Evolutionary conservation across 2,329 filamentous ascomycete species (phyloP).

Genomic region (Aspergillus latus): DNA sequence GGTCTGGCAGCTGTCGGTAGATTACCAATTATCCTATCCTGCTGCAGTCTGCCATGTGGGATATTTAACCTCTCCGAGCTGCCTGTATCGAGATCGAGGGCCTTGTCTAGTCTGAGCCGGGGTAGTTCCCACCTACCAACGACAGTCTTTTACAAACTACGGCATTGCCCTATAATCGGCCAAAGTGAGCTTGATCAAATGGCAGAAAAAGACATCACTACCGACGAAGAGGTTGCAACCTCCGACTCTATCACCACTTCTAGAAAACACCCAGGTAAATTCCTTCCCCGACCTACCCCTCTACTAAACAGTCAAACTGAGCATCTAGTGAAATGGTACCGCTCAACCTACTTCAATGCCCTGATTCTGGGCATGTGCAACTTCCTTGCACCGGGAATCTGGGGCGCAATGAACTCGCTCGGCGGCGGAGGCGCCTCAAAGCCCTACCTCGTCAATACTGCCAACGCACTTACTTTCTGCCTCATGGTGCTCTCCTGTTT

Average conservation of each 20-base stretch:
- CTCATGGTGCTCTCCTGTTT: slow-evolving; percentile 72
- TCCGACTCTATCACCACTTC: neutral
- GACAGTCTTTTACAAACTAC: neutral
- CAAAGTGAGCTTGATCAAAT: neutral
- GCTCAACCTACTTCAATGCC: slow-evolving; percentile 71
- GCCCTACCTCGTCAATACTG: slow-evolving; percentile 67
- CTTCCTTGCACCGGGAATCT: slow-evolving; percentile 69
- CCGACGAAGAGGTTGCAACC: slow-evolving; percentile 21
- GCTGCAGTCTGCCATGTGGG: too few relatives aligned
- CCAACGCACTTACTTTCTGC: slow-evolving; percentile 70
- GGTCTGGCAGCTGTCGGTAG: too few relatives aligned
- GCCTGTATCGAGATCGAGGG: too few relatives aligned
- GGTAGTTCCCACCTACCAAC: too few relatives aligned
- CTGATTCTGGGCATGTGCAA: slow-evolving; percentile 70
- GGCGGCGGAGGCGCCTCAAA: slow-evolving; percentile 67
- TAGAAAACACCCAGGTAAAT: slow-evolving; percentile 13
- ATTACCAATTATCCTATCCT: too few relatives aligned
- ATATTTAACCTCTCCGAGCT: too few relatives aligned
- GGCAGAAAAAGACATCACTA: slow-evolving; percentile 21
- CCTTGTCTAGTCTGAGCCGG: too few relatives aligned
- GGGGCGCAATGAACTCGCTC: slow-evolving; percentile 71
- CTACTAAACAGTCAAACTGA: neutral
- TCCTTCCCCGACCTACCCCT: neutral
- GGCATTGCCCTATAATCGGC: too few relatives aligned
- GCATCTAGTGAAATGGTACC: slow-evolving; percentile 63